Evolutionary conservation across 1,139 yeast genomes (phyloP).

Genomic region (Williopsis jadinii): DNA sequence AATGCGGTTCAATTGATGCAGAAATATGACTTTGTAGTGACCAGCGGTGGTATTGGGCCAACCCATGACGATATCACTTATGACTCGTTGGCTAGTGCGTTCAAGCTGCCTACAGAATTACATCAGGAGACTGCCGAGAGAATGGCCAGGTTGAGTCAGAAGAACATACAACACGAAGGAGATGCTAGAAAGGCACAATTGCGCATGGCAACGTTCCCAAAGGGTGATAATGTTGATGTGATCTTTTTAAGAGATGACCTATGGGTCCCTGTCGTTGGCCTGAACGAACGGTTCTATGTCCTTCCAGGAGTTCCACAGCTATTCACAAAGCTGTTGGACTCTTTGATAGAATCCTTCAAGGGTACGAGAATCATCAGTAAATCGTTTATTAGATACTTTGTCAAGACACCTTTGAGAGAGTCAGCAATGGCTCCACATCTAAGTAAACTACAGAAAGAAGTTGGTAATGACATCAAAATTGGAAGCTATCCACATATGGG

Average conservation of each 20-base stretch:
- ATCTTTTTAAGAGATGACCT: slow-evolving; percentile 47
- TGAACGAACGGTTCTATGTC: slow-evolving; percentile 55
- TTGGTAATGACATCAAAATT: slow-evolving; percentile 45
- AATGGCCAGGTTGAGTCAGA: slow-evolving; percentile 43
- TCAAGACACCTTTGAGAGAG: slow-evolving; percentile 55
- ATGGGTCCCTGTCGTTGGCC: slow-evolving; percentile 80
- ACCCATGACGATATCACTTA: slow-evolving; percentile 89
- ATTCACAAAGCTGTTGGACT: slow-evolving; percentile 47
- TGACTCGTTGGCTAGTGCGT: slow-evolving; percentile 61
- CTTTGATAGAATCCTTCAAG: slow-evolving; percentile 24
- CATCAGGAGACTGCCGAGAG: slow-evolving; percentile 52
- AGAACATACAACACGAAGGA: slow-evolving; percentile 32
- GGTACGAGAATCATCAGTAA: slow-evolving; percentile 10
- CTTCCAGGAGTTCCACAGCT: slow-evolving; percentile 81
- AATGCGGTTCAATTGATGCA: slow-evolving; percentile 43
- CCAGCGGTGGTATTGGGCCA: slow-evolving; percentile 82
- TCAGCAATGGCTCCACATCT: slow-evolving; percentile 64
- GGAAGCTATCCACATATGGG: slow-evolving; percentile 82
- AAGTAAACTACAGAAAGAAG: slow-evolving; percentile 40
- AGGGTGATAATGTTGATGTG: slow-evolving; percentile 40
- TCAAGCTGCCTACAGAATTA: slow-evolving; percentile 39
- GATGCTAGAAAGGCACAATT: slow-evolving; percentile 53
- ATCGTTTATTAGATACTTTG: slow-evolving; percentile 43
- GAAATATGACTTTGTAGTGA: slow-evolving; percentile 61
- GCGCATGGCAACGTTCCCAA: slow-evolving; percentile 76